These are phyloP conservation scores for Carex myosuroides DNA, from an alignment of 176 grass and related monocot species.

Conservation along the genomic window DNA sequence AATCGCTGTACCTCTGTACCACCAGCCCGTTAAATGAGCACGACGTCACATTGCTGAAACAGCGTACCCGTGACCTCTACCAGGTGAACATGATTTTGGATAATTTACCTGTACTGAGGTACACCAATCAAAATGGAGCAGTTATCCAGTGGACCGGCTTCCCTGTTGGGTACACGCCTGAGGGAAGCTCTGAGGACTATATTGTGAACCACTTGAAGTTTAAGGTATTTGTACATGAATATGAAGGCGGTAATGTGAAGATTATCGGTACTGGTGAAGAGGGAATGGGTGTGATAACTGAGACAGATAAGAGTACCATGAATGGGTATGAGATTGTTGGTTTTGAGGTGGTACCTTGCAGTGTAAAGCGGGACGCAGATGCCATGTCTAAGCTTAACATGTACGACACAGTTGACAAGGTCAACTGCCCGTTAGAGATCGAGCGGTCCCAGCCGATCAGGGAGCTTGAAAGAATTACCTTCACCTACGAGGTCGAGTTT, in stretches of 20 bases:
- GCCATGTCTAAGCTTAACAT: slow-evolving; percentile 52
- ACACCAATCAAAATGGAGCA: slow-evolving; percentile 72
- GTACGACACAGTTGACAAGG: slow-evolving; percentile 53
- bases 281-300: slow-evolving; percentile 66
- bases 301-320: slow-evolving; percentile 30
- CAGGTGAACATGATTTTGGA: slow-evolving; percentile 93
- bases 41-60: slow-evolving; percentile 64
- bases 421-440: slow-evolving; percentile 59
- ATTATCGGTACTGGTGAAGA: slow-evolving; percentile 65
- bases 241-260: slow-evolving; percentile 62
- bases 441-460: slow-evolving; percentile 64
- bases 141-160: slow-evolving; percentile 85
- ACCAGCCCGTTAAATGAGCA: slow-evolving; percentile 50
- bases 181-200: slow-evolving; percentile 51
- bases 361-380: slow-evolving; percentile 57
- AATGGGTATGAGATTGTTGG: slow-evolving; percentile 82
- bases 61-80: slow-evolving; percentile 59
- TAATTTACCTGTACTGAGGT: slow-evolving; percentile 77
- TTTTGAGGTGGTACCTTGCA: slow-evolving; percentile 73
- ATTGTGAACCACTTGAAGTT: slow-evolving; percentile 86
- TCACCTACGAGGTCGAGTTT: slow-evolving; percentile 85
- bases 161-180: slow-evolving; percentile 64
- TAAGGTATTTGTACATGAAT: slow-evolving; percentile 79
- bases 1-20: slow-evolving; percentile 71
- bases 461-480: slow-evolving; percentile 66